Evolutionary conservation across 2,329 filamentous ascomycete genomes (phyloP).

Genomic region (Colletotrichum tofieldiae): DNA sequence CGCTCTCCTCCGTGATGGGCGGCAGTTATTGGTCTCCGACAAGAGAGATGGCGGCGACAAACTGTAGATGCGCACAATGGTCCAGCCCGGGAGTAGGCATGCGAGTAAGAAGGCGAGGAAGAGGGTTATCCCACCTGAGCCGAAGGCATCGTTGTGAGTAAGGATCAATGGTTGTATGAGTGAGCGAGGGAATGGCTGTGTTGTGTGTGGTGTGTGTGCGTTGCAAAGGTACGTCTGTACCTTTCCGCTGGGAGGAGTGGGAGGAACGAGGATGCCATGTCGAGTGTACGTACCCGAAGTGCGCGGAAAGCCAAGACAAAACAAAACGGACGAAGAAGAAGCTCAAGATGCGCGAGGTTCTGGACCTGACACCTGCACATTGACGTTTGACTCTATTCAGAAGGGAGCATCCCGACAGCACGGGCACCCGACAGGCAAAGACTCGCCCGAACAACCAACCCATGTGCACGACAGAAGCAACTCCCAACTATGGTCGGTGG

Average conservation of each 20-base stretch:
- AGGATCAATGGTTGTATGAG: background rate
- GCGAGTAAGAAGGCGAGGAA: background rate
- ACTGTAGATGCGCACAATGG: constrained; percentile 1
- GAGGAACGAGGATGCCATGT: constrained; percentile 36
- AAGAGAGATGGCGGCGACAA: background rate
- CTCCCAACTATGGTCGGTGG: constrained; percentile 15
- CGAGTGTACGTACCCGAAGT: background rate
- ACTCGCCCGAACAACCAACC: background rate
- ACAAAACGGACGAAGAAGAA: constrained; percentile 42
- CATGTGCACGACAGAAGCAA: background rate
- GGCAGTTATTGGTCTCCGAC: background rate
- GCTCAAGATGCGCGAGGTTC: constrained; percentile 13
- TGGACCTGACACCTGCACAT: constrained; percentile 31
- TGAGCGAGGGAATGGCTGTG: background rate
- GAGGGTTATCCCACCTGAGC: background rate
- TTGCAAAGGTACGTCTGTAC: background rate
- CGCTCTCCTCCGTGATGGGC: constrained; percentile 18
- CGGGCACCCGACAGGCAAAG: background rate
- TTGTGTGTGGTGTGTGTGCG: background rate
- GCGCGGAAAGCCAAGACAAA: constrained; percentile 39
- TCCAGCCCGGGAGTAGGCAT: background rate
- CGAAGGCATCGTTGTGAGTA: constrained; percentile 3
- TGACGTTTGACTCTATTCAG: constrained; percentile 14
- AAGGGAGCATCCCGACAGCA: constrained; percentile 24
- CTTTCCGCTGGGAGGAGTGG: constrained; percentile 41